A percentile compares a stretch with the other conserved stretches of the same genome.
These are phyloP conservation scores for Scheffersomyces ergatensis DNA, from an alignment of 805 yeast genomes.

Conservation along the genomic window DNA sequence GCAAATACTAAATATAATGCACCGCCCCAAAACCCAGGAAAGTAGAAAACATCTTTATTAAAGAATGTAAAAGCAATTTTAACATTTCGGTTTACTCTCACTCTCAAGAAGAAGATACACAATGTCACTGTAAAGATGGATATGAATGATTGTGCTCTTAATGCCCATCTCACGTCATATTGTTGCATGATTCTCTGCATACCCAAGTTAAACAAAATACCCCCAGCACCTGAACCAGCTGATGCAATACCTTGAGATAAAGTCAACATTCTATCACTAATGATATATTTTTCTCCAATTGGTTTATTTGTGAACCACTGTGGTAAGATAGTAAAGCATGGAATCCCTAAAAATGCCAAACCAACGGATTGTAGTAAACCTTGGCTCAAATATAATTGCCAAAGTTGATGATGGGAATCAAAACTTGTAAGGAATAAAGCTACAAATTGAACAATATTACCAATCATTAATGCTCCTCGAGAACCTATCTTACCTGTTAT, in stretches of 20 bases:
- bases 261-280: slow-evolving; percentile 21
- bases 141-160: slow-evolving; percentile 39
- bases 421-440: slow-evolving; percentile 59
- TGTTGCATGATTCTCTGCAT: slow-evolving; percentile 34
- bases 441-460: slow-evolving; percentile 23
- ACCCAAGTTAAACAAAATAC: slow-evolving; percentile 40
- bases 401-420: slow-evolving; percentile 39
- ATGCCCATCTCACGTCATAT: slow-evolving; percentile 32
- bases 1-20: slow-evolving; percentile 40
- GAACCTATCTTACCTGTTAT: slow-evolving; percentile 34
- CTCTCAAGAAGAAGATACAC: slow-evolving; percentile 9
- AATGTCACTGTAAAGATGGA: slow-evolving; percentile 11
- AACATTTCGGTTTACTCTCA: slow-evolving; percentile 1
- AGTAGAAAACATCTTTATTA: slow-evolving; percentile 35
- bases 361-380: slow-evolving; percentile 59
- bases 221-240: slow-evolving; percentile 49
- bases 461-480: slow-evolving; percentile 21
- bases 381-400: slow-evolving; percentile 65
- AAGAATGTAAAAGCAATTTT: slow-evolving; percentile 19
- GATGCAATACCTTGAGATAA: slow-evolving; percentile 40
- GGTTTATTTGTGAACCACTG: slow-evolving; percentile 35
- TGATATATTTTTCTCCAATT: slow-evolving; percentile 3
- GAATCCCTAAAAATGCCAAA: slow-evolving; percentile 51
- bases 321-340: slow-evolving; percentile 57
- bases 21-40: slow-evolving; percentile 41